Base-by-base conservation (phyloP, 805 yeast genomes). In the Martiniozyma abietophila region DNA sequence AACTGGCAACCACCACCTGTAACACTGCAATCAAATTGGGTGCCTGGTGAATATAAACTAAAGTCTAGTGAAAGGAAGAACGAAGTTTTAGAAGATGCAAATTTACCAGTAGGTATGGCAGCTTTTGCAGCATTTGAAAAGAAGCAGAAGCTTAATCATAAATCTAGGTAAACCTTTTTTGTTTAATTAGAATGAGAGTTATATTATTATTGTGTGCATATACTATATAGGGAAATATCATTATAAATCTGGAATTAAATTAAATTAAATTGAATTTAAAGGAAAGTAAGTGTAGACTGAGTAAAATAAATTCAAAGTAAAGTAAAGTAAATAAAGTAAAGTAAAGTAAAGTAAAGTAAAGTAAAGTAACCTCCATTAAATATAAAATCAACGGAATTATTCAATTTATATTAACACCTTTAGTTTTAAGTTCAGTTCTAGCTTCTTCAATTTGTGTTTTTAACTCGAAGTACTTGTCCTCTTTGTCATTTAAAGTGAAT, bases 61-160 rank as follows among this genome's bases (percentile, higher is more conserved):
- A 22, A 16, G n/a, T 8, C 11, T 16, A 10, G 17, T 6, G 14
- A 20, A 15, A 25, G n/a, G n/a, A 19, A 19, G 21, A 19, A 19
- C 1, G 33, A 38, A 18, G 47, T 45, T 10, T 48, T 45, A 1
- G 69, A 64, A 4, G 71, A 67, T 20, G 70, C 61, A 5, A 58
- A 61, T 16, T 78, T 88, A 35, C 94, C 94, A 7, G 65, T 79
- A 10, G 75, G 80, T 16, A 75, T 89, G 45, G 68, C 73, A 39
- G 96, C 74, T 5, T 89, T 88, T 63, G 85, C 94, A 1, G 80
- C 80, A 45, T 74, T 85, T 33, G 96, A 88, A 56, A 75, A 74
- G 58, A 64, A 64, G 49, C 58, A 81, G 50, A 76, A 42, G 49
- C 27, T 26, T 25, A n/a, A n/a, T n/a, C n/a, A n/a, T n/a, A n/a